Conservation (phyloP, 2,329 filamentous ascomycete genomes). For the Cladorrhinum sp. region DNA sequence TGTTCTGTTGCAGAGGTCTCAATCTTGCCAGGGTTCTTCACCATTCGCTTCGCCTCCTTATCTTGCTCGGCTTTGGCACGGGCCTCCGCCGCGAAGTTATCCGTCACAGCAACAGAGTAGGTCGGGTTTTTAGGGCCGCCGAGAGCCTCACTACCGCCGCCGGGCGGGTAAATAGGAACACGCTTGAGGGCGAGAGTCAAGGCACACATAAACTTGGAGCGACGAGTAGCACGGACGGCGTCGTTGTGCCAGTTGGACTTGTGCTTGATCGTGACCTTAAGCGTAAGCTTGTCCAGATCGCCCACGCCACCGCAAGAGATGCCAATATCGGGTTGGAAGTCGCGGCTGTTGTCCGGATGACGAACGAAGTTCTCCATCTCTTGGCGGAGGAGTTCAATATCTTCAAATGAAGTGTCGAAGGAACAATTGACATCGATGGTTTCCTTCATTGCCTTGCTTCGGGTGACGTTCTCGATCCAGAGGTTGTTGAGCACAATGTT, state of each 20-base stretch:
- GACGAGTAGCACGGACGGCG: conserved; percentile 70
- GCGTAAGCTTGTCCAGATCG: conserved; percentile 81
- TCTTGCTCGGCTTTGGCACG: conserved; percentile 57
- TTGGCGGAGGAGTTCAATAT: conserved; percentile 77
- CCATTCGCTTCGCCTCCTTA: conserved; percentile 51
- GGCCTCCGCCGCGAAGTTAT: conserved; percentile 62
- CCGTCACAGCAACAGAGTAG: conserved; percentile 74
- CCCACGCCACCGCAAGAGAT: conserved; percentile 76
- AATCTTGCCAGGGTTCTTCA: conserved; percentile 13
- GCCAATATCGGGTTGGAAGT: conserved; percentile 82
- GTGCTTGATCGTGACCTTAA: conserved; percentile 82
- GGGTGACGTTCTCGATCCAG: conserved; percentile 94
- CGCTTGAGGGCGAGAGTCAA: conserved; percentile 80
- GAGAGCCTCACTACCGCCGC: conserved; percentile 62
- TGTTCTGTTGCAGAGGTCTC: conserved; percentile 38
- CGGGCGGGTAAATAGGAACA: conserved; percentile 81
- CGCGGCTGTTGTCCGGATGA: conserved; percentile 78
- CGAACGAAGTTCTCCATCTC: conserved; percentile 86
- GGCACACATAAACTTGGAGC: conserved; percentile 97
- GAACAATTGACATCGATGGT: conserved; percentile 74
- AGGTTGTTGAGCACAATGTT: conserved; percentile 88
- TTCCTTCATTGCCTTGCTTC: conserved; percentile 90
- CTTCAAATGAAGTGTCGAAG: conserved; percentile 85
- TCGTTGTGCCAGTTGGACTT: conserved; percentile 95
- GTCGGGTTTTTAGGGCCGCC: conserved; percentile 71